phyloP scores from a whole-genome alignment of 306 rosid species.

The Ceratonia siliqua region DNA sequence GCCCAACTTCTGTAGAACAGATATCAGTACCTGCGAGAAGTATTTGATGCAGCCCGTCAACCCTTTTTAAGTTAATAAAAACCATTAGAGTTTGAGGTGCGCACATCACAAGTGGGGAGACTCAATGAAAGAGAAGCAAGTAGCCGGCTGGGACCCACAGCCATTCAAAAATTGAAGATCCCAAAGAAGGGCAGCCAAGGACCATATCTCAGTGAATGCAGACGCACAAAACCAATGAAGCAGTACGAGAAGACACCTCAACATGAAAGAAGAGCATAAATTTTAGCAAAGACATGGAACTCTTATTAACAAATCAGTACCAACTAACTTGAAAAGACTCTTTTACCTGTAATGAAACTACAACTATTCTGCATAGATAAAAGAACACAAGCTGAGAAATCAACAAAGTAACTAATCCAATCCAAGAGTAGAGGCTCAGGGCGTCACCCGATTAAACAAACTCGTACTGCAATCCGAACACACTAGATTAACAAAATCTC shows the following conservation, averaged over 20 bases:
- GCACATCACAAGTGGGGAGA: conserved; percentile 58
- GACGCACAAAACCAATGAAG: conserved; percentile 72
- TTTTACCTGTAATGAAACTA: conserved; percentile 44
- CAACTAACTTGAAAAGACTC: conserved; percentile 40
- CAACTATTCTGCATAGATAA: conserved; percentile 44
- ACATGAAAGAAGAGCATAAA: conserved; percentile 53
- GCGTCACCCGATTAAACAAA: conserved; percentile 68
- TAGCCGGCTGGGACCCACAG: conserved; percentile 69
- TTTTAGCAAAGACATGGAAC: conserved; percentile 60
- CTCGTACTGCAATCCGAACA: conserved; percentile 58
- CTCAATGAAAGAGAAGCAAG: conserved; percentile 64
- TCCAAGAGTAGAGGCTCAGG: conserved; percentile 67
- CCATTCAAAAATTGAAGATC: conserved; percentile 66
- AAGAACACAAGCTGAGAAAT: conserved; percentile 46
- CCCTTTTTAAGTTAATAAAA: conserved; percentile 48
- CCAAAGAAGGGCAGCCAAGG: conserved; percentile 62
- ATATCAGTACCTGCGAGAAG: conserved; percentile 66
- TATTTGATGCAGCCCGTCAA: conserved; percentile 54
- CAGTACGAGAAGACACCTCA: conserved; percentile 88
- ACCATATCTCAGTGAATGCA: conserved; percentile 64
- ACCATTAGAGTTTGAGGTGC: conserved; percentile 52
- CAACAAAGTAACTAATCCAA: conserved; percentile 68
- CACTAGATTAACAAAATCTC: conserved; percentile 56
- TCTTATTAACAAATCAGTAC: conserved; percentile 41
- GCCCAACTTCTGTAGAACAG: conserved; percentile 65